Base-by-base conservation (phyloP, 768 basidiomycete genomes). In the Naganishia vaughanmartiniae region DNA sequence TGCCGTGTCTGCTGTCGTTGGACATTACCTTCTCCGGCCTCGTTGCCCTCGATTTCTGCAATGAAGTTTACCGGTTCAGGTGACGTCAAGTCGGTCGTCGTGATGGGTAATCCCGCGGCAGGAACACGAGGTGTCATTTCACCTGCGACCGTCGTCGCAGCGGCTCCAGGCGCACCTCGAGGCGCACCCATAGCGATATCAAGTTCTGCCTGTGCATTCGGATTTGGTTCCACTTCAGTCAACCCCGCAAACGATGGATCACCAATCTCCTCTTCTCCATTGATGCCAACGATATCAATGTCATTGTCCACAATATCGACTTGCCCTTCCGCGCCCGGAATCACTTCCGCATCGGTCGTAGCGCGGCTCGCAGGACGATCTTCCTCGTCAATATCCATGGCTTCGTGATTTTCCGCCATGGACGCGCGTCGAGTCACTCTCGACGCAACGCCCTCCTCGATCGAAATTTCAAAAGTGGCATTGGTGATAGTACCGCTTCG, bases 191-290 rank as follows among this genome's bases (percentile, higher is more conserved):
- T 72, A n/a, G 71, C 71, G 17, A 72, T 53, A 66, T 72, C 71
- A n/a, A 72, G 53, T 39, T 72, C 71, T 15, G 71, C 71, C 39
- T 72, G 71, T 46, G 71, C 67, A 28, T 68, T 57, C 9, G 67
- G 67, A 17, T 58, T 72, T 19, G 73, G 76, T 0, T 77, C 70
- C 19, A 78, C 66, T 57, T 79, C 77, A 34, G 76, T 76, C 46
- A 81, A 46, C 3, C 76, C 75, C 6, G 67, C 73, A 15, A 72
- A 30, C 15, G 76, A 77, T 0, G 65, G 53, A 9, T 56, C 58
- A 51, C 75, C 75, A 24, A 74, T 73, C 28, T 72, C 71, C 24
- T 72, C 70, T 30, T 72, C 60, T 30, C 71, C 48, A 26, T 57
- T 26, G 54, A 45, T 65, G n/a, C 71, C 71, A 19, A 72, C 71